phyloP scores from a whole-genome alignment of 2,329 filamentous ascomycete genomes.

The Lecanicillium sp. region DNA sequence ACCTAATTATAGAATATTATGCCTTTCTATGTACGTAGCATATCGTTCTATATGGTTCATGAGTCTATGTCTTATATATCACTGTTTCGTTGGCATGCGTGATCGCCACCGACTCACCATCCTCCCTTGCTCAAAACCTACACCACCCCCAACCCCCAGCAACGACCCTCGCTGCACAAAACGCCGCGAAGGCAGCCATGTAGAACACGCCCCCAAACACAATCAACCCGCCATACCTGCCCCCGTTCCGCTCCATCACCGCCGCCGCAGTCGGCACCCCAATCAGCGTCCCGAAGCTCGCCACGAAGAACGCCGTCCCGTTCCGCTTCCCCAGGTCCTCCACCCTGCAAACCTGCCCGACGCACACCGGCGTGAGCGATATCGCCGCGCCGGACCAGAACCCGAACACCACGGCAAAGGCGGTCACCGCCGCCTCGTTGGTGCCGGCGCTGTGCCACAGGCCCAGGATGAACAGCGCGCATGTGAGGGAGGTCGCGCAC shows the following conservation, averaged over 20 bases:
- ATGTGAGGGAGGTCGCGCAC: constrained; percentile 46
- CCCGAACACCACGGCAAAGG: constrained; percentile 61
- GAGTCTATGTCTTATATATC: too few relatives aligned
- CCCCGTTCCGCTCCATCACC: constrained; percentile 40
- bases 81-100: too few relatives aligned
- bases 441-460: constrained; percentile 54
- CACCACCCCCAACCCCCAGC: constrained; percentile 18
- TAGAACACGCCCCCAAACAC: constrained; percentile 46
- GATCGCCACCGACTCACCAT: too few relatives aligned
- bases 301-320: constrained; percentile 63
- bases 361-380: constrained; percentile 63
- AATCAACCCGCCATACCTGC: constrained; percentile 48
- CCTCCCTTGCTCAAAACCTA: background rate
- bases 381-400: constrained; percentile 67
- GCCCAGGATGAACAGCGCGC: constrained; percentile 43
- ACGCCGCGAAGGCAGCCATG: constrained; percentile 32
- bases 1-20: background rate
- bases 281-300: constrained; percentile 52
- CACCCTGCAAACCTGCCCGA: constrained; percentile 63
- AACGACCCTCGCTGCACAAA: constrained; percentile 19
- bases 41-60: too few relatives aligned
- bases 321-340: constrained; percentile 65
- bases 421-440: constrained; percentile 44
- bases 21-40: too few relatives aligned
- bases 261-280: constrained; percentile 54